These are phyloP conservation scores for Infundibulicybe gibba DNA, from an alignment of 768 basidiomycete species.

Conservation along the genomic window DNA sequence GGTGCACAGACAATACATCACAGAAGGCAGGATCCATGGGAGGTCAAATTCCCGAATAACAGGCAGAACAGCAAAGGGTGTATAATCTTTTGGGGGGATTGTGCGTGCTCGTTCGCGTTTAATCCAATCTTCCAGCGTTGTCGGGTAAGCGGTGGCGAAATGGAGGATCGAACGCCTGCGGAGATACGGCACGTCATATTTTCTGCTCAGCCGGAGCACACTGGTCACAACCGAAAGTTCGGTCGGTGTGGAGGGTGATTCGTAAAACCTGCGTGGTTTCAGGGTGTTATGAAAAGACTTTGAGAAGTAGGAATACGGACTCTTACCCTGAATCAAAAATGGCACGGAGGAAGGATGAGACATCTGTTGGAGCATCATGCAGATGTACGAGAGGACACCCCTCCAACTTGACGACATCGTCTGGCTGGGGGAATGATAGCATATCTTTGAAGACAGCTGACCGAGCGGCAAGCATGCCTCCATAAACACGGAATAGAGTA, in stretches of 20 bases:
- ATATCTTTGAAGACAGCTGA: conserved; percentile 1
- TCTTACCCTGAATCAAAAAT: neutral
- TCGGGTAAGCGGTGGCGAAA: conserved; percentile 31
- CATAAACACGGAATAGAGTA: conserved; percentile 12
- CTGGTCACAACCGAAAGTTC: conserved; percentile 24
- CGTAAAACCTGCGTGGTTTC: conserved; percentile 7
- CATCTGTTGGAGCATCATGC: neutral
- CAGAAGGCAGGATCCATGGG: conserved; percentile 29
- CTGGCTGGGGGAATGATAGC: conserved; percentile 1
- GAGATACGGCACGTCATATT: conserved; percentile 34
- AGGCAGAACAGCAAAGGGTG: conserved; percentile 32
- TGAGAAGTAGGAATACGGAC: neutral
- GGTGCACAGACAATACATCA: conserved; percentile 33
- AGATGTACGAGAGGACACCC: conserved; percentile 1
- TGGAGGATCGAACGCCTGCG: conserved; percentile 28
- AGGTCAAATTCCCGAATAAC: conserved; percentile 30
- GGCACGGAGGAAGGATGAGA: neutral
- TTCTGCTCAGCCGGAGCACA: conserved; percentile 32
- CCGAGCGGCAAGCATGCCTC: conserved; percentile 4
- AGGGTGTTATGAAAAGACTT: too few species aligned
- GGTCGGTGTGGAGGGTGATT: conserved; percentile 27
- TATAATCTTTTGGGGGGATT: conserved; percentile 32
- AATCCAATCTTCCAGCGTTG: conserved; percentile 27
- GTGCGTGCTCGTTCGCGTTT: conserved; percentile 28
- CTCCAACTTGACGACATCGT: neutral